phyloP scores from a whole-genome alignment of 139 green algal genomes.

The Chlorella vulgaris region DNA sequence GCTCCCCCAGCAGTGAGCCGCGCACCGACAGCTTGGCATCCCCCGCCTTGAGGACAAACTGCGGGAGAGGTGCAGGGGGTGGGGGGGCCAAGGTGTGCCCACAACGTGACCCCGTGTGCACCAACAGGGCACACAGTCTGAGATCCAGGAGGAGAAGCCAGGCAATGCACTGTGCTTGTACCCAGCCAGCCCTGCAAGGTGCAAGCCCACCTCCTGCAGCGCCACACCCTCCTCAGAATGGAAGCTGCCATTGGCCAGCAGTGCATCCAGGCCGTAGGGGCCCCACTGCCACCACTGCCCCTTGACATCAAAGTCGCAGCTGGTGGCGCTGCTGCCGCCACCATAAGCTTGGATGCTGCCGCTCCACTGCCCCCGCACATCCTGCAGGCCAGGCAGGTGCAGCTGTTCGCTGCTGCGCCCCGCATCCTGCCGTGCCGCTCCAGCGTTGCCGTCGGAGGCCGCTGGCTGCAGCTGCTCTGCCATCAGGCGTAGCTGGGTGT shows the following conservation, averaged over 20 bases:
- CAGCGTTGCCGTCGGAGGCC: background rate
- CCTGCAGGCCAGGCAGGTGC: slow-evolving; percentile 70
- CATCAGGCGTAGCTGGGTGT: slow-evolving; percentile 15
- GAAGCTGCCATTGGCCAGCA: slow-evolving; percentile 65
- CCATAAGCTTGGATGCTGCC: slow-evolving; percentile 80
- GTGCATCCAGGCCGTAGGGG: slow-evolving; percentile 52
- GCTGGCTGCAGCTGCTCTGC: slow-evolving; percentile 32
- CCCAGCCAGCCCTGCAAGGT: background rate
- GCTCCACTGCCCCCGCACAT: slow-evolving; percentile 75
- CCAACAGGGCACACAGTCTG: background rate
- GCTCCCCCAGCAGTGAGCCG: slow-evolving; percentile 70
- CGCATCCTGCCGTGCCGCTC: background rate
- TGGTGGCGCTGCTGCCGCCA: slow-evolving; percentile 58
- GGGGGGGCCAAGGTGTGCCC: background rate
- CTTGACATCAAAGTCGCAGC: slow-evolving; percentile 74
- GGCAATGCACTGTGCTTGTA: too few species aligned
- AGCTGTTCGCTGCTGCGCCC: background rate
- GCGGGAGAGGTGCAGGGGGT: background rate
- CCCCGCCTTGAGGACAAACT: slow-evolving; percentile 46
- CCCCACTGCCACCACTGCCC: slow-evolving; percentile 82
- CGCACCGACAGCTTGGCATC: slow-evolving; percentile 52
- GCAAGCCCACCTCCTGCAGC: slow-evolving; percentile 69
- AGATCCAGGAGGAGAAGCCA: too few species aligned
- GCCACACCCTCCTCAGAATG: slow-evolving; percentile 82
- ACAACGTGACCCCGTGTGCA: background rate